Percentiles rank a stretch among this genome's conserved stretches.
phyloP scores from a whole-genome alignment of 352 stramenopile species.

The Pythium dissimile region DNA sequence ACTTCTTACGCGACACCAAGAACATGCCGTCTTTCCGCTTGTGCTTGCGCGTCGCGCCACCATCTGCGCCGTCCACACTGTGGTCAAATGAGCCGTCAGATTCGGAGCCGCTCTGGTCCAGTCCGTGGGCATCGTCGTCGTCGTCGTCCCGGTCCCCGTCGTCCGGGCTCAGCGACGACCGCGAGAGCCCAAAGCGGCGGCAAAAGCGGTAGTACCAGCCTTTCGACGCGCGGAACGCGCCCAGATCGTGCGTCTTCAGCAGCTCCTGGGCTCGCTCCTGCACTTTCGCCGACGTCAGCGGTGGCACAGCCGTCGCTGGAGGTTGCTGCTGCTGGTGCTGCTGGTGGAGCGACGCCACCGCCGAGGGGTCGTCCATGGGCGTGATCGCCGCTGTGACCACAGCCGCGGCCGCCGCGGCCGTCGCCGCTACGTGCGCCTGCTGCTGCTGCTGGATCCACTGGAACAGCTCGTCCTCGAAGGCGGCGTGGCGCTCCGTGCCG shows the following conservation, averaged over 20 bases:
- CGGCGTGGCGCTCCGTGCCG: constrained; percentile 34
- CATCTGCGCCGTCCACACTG: background rate
- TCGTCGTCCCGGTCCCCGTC: background rate
- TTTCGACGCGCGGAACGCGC: constrained; percentile 45
- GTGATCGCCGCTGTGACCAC: too few species aligned
- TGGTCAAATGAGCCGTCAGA: constrained; percentile 8
- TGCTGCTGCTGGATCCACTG: constrained; percentile 43
- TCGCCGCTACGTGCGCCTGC: background rate
- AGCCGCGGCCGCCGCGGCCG: background rate
- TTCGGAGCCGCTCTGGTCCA: constrained; percentile 11
- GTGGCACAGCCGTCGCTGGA: background rate
- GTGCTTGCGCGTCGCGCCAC: background rate
- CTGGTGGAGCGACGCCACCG: background rate
- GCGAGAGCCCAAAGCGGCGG: constrained; percentile 53
- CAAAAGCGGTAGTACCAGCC: constrained; percentile 82
- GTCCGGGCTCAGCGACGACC: constrained; percentile 24
- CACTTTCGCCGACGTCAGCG: constrained; percentile 19
- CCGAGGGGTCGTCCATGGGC: background rate
- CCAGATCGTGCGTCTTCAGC: constrained; percentile 22
- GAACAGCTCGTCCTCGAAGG: constrained; percentile 53
- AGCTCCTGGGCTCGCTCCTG: constrained; percentile 24
- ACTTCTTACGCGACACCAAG: constrained; percentile 4
- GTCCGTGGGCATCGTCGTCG: background rate
- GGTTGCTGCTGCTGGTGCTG: background rate
- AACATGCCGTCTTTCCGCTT: constrained; percentile 9